These are phyloP conservation scores for Talaromyces wortmannii DNA, from an alignment of 495 filamentous ascomycete genomes.

Conservation along the genomic window DNA sequence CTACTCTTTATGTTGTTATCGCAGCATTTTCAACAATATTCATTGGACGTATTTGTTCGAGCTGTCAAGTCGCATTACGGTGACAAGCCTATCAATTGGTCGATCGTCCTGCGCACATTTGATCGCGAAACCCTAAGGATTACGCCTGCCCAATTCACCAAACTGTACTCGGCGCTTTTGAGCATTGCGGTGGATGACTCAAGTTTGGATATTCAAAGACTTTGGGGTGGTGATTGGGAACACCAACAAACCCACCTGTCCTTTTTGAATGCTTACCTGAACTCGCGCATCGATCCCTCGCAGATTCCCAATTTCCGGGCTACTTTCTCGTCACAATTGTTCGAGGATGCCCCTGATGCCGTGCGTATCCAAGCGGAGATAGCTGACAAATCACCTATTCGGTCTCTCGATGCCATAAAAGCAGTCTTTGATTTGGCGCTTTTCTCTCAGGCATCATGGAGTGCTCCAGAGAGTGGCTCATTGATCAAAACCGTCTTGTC, in stretches of 20 bases:
- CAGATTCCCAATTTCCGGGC: slow-evolving; percentile 73
- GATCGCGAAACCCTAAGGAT: slow-evolving; percentile 75
- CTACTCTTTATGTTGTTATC: slow-evolving; percentile 77
- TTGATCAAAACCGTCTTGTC: slow-evolving; percentile 44
- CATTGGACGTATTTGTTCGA: slow-evolving; percentile 66
- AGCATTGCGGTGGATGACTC: slow-evolving; percentile 56
- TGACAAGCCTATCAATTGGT: slow-evolving; percentile 67
- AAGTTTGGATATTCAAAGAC: slow-evolving; percentile 65
- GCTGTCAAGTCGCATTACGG: slow-evolving; percentile 49
- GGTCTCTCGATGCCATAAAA: slow-evolving; percentile 78
- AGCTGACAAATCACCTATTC: slow-evolving; percentile 77
- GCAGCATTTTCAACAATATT: slow-evolving; percentile 58
- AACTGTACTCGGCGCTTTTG: slow-evolving; percentile 68
- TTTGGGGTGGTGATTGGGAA: slow-evolving; percentile 92
- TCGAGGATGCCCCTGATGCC: slow-evolving; percentile 60
- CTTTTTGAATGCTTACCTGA: slow-evolving; percentile 76
- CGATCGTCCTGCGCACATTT: slow-evolving; percentile 70
- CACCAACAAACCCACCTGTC: slow-evolving; percentile 81
- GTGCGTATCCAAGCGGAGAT: slow-evolving; percentile 64
- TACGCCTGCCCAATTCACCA: slow-evolving; percentile 69
- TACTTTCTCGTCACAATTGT: slow-evolving; percentile 72
- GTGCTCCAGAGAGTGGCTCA: slow-evolving; percentile 57
- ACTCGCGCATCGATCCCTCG: slow-evolving; percentile 71
- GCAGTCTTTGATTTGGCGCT: slow-evolving; percentile 74
- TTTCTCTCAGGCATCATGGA: slow-evolving; percentile 56